Evolutionary conservation across 345 rosid genomes (phyloP).

Genomic region (Noccaea bulbosa): DNA sequence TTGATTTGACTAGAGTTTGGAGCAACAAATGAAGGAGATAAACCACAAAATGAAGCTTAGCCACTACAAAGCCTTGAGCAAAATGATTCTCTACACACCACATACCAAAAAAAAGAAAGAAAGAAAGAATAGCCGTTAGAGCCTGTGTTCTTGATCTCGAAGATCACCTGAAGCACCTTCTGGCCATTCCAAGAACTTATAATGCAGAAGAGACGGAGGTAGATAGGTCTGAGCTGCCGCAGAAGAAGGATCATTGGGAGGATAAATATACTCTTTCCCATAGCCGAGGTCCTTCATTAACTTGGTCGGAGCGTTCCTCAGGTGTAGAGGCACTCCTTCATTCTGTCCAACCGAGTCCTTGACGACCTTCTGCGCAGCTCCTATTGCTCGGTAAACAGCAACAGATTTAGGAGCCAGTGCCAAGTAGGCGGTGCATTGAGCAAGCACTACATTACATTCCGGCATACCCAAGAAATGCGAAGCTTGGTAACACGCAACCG

Average conservation of each 20-base stretch:
- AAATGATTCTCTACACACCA: not conserved
- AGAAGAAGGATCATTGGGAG: constrained; percentile 65
- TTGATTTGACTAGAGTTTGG: not conserved
- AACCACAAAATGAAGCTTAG: constrained; percentile 2
- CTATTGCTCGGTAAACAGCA: constrained; percentile 69
- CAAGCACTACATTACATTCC: constrained; percentile 76
- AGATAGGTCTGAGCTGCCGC: constrained; percentile 58
- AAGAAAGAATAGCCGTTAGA: not conserved
- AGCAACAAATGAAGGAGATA: not conserved
- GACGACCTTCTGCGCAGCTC: constrained; percentile 67
- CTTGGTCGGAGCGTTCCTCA: constrained; percentile 85
- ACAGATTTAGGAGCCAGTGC: constrained; percentile 82
- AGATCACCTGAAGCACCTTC: constrained; percentile 15
- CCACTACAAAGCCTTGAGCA: not conserved
- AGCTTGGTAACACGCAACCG: constrained; percentile 90
- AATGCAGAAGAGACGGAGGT: constrained; percentile 64
- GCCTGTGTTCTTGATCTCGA: constrained; percentile 29
- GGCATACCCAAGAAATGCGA: constrained; percentile 91
- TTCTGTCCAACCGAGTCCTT: constrained; percentile 78
- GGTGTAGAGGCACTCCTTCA: constrained; percentile 82
- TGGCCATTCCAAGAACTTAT: constrained; percentile 82
- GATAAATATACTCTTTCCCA: constrained; percentile 76
- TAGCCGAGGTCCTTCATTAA: constrained; percentile 82
- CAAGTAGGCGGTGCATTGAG: constrained; percentile 79
- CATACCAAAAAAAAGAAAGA: not conserved